These are phyloP conservation scores for Hypomyces perniciosus DNA, from an alignment of 2,329 filamentous ascomycete genomes.

Conservation along the genomic window DNA sequence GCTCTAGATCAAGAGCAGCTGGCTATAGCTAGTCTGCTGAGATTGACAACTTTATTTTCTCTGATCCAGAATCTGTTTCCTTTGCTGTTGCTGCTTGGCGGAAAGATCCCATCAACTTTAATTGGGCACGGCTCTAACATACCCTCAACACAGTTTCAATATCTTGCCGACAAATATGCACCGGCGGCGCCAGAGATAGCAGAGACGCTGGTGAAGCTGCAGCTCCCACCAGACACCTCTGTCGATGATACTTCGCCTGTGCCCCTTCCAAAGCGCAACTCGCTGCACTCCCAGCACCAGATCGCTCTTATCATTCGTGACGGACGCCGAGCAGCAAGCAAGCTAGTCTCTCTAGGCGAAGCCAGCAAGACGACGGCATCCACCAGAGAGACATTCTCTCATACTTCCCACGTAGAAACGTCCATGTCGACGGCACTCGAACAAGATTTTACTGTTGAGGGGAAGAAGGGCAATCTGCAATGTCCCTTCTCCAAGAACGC, in stretches of 20 bases:
- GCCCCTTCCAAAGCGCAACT: slow-evolving; percentile 46
- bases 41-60: slow-evolving; percentile 52
- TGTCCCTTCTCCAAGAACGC: slow-evolving; percentile 65
- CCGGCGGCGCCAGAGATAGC: slow-evolving; percentile 59
- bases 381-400: slow-evolving; percentile 42
- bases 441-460: slow-evolving; percentile 84
- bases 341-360: slow-evolving; percentile 43
- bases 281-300: slow-evolving; percentile 40
- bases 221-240: slow-evolving; percentile 51
- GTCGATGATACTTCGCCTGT: slow-evolving; percentile 45
- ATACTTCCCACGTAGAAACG: slow-evolving; percentile 41
- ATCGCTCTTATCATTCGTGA: slow-evolving; percentile 59
- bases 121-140: not conserved
- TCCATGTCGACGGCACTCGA: slow-evolving; percentile 65
- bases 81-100: slow-evolving; percentile 22
- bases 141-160: slow-evolving; percentile 49
- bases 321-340: slow-evolving; percentile 53
- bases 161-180: slow-evolving; percentile 62
- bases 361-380: slow-evolving; percentile 47
- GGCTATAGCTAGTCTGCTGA: slow-evolving; percentile 37
- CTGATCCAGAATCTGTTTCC: slow-evolving; percentile 6
- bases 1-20: slow-evolving; percentile 79
- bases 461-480: slow-evolving; percentile 69
- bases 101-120: not conserved
- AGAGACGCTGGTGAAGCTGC: slow-evolving; percentile 60